These are phyloP conservation scores for Alternaria sp. DNA, from an alignment of 2,329 filamentous ascomycete species.

Conservation along the genomic window DNA sequence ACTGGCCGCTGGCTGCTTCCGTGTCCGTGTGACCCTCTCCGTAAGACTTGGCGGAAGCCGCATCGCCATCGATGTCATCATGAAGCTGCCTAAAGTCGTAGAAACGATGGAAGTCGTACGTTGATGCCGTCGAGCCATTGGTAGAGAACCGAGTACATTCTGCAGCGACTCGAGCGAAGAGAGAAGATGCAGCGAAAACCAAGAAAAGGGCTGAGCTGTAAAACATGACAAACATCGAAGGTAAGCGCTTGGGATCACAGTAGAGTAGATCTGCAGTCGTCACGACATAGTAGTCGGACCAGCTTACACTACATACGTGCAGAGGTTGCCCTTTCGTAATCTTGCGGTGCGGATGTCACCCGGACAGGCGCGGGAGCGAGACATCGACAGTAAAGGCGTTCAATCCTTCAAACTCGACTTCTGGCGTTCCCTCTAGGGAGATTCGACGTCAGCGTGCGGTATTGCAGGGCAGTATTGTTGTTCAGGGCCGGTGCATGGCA, in stretches of 20 bases:
- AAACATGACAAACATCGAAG: background rate
- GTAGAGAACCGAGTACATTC: slow-evolving; percentile 17
- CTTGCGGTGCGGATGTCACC: background rate
- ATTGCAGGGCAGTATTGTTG: background rate
- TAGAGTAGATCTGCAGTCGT: background rate
- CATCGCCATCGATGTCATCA: background rate
- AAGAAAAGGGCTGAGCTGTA: background rate
- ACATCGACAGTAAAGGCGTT: background rate
- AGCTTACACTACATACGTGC: background rate
- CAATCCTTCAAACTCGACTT: background rate
- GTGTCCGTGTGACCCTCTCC: background rate
- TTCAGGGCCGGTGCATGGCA: background rate
- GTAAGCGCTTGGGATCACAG: background rate
- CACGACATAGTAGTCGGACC: background rate
- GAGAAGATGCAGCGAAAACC: background rate
- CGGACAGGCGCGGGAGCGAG: background rate
- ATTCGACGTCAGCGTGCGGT: background rate
- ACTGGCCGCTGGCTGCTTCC: background rate
- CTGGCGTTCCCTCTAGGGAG: background rate
- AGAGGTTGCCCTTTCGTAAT: background rate
- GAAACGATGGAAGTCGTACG: slow-evolving; percentile 21
- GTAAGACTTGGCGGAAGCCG: background rate
- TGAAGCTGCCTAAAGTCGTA: slow-evolving; percentile 18
- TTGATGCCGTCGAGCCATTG: slow-evolving; percentile 12
- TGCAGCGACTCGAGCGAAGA: background rate